Evolutionary conservation across 2,329 filamentous ascomycete species (phyloP), one percentile per base, ranked within the genome.

Genomic region (Cladophialophora immunda): DNA sequence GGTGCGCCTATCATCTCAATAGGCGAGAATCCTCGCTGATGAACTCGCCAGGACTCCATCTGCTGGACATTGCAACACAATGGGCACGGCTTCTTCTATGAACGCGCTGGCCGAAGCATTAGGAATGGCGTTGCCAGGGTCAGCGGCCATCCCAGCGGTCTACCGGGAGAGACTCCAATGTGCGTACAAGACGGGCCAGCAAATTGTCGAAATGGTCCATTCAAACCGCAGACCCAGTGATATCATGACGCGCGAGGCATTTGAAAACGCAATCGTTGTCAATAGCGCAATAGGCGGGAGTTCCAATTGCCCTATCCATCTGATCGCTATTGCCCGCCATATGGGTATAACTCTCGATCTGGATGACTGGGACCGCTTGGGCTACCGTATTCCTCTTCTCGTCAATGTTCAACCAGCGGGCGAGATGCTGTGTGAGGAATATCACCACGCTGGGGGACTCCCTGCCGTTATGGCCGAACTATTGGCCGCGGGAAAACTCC

Each of bases 221-320:
- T 73, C 77, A 27, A 81, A 85, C 71, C 77, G 80, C 32, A 84
- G 82, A 66, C 85, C 85, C 2, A 83, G 80, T 68, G 84, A 87
- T 66, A 83, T 87, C 70, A 81, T 87, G 81, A 86, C 84, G 0
- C 78, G 83, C 2, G 74, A 82, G 64, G 84, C 85, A 0, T 87
- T 87, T 63, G 84, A 87, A 75, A 87, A 87, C 67, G 84, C 83
- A 6, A 84, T 87, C 30, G 82, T 83, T 4, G 80, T 80, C 50
- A 86, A 85, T 68, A 84, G 83, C 1, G 84, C 85, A 19, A 85
- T 87, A 60, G 85, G 85, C 25, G 85, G 85, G 17, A 85, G 82
- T 68, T 86, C 85, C 4, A 87, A 87, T 68, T 84, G 84, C 0
- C 84, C 84, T 0, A 86, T 87, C 57, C 85, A 87, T 71, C 75